Percentiles rank a stretch among this genome's conserved stretches.
Conservation (phyloP, 148 eudicot species). For the Beta vulgaris region DNA sequence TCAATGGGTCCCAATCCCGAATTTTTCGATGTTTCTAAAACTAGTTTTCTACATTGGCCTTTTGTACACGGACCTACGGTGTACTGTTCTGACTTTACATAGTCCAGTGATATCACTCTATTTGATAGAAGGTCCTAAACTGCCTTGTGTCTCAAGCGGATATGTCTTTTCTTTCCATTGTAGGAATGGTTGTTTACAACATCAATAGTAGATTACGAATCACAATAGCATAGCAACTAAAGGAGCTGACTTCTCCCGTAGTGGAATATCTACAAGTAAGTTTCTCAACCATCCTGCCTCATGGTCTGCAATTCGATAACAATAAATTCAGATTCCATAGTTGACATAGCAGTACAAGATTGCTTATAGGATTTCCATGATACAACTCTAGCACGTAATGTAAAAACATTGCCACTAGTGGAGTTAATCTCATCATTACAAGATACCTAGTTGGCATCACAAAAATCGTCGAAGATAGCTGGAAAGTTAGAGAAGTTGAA, state of each 20-base stretch:
- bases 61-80: not conserved
- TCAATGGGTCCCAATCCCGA: constrained; percentile 5
- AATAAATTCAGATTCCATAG: constrained; percentile 6
- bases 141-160: not conserved
- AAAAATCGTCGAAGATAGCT: no score
- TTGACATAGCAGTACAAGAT: not conserved
- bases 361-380: constrained; percentile 5
- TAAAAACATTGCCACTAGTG: constrained; percentile 2
- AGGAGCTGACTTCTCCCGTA: constrained; percentile 3
- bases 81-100: constrained; percentile 1
- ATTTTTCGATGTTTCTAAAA: not conserved
- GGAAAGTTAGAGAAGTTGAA: no score
- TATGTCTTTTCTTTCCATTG: constrained; percentile 11
- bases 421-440: constrained; percentile 2
- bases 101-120: constrained; percentile 8
- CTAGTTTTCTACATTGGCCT: not conserved
- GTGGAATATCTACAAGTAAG: not conserved
- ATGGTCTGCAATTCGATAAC: not conserved
- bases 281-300: constrained; percentile 5
- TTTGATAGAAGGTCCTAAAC: not conserved
- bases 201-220: not conserved
- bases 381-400: not conserved
- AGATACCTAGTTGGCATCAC: no score
- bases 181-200: not conserved
- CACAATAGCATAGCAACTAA: constrained; percentile 3